These are phyloP conservation scores for Caulochytrium protostelioides DNA, from an alignment of 371 early-diverging fungal genomes.

Conservation along the genomic window DNA sequence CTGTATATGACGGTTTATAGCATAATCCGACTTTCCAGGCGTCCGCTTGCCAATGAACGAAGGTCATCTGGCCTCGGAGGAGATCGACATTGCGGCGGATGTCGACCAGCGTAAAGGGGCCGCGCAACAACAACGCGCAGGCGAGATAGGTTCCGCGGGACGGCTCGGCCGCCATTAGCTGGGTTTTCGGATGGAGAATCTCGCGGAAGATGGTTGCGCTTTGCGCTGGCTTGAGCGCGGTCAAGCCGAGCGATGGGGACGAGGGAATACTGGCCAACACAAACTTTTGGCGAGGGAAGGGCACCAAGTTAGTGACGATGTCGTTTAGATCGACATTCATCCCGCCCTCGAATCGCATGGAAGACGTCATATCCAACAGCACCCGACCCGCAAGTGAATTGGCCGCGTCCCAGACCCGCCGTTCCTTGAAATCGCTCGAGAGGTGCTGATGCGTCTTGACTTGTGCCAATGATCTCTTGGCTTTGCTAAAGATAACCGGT, in stretches of 20 bases:
- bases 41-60: conserved; percentile 24
- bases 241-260: conserved; percentile 8
- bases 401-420: not conserved
- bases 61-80: conserved; percentile 5
- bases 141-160: conserved; percentile 25
- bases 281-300: conserved; percentile 35
- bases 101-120: conserved; percentile 23
- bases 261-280: conserved; percentile 24
- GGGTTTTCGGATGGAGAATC: conserved; percentile 20
- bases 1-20: conserved; percentile 18
- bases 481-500: too few species aligned
- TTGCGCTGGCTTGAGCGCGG: conserved; percentile 2
- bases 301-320: conserved; percentile 51
- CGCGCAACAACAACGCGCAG: conserved; percentile 23
- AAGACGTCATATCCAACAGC: conserved; percentile 28
- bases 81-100: conserved; percentile 24
- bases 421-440: too few species aligned
- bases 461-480: not conserved
- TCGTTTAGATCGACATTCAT: conserved; percentile 57
- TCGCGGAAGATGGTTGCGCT: not conserved
- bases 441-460: not conserved
- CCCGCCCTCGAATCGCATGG: conserved; percentile 41
- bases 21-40: conserved; percentile 36
- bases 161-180: conserved; percentile 36
- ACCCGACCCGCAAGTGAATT: conserved; percentile 13